Base-by-base conservation (phyloP, 2,329 filamentous ascomycete species). In the Alternaria hordeiaustralica region DNA sequence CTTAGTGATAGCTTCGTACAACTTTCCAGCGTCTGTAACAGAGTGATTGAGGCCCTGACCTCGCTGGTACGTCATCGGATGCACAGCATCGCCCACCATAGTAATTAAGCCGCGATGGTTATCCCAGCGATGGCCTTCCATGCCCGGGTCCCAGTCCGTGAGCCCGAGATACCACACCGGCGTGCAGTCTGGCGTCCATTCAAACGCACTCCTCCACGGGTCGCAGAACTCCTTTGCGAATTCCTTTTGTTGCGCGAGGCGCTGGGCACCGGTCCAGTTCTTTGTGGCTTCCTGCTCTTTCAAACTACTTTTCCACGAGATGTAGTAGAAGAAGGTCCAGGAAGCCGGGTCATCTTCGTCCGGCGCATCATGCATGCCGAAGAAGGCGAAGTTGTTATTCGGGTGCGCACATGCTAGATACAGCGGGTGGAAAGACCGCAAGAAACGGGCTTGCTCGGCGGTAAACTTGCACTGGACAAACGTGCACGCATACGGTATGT, bases 41-140 rank as follows among this genome's bases (percentile, higher is more conserved):
- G 80, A 79, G 61, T 85, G 83, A 63, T 85, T 85, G n/a, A 85
- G 76, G 0, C 83, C 83, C 69, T 86, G 83, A 0, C 83, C 84
- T 21, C 84, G 79, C 68, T 85, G 79, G 51, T 78, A 80, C 4
- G 79, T 81, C 79, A 82, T 82, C 1, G 78, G 77, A 69, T 82
- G 80, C 50, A 75, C 77, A 2, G 80, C 81, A 63, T 82, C 81
- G 5, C 81, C 81, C 8, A 79, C 70, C 54, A 82, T 68, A 33
- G 79, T 80, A 12, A 81, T 74, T 26, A 73, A 64, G 15, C 80
- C 79, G 23, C 60, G 23, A n/a, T 74, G 72, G 47, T 75, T 77
- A 45, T 79, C 71, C 79, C 78, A 81, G 36, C 67, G 65, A 36
- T 76, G 70, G 4, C 69, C 75, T 18, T 73, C 69, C 2, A 61